phyloP scores from a whole-genome alignment of 495 filamentous ascomycete genomes.

The Talaromyces proteolyticus region DNA sequence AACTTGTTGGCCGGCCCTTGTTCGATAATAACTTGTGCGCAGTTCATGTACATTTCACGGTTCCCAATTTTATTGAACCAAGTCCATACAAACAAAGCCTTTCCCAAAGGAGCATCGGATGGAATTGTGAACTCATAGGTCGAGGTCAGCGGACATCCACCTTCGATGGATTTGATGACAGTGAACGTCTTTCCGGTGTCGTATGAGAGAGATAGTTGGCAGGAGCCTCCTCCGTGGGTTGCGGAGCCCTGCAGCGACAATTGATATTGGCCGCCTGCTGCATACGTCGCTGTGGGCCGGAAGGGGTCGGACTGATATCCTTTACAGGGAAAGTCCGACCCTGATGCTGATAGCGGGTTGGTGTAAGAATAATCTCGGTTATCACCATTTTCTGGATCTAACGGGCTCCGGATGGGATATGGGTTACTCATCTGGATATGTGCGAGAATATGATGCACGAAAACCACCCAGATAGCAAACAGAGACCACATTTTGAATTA shows the following conservation, averaged over 20 bases:
- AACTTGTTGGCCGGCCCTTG: too few relatives aligned
- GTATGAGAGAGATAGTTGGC: conserved; percentile 35
- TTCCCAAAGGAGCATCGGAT: conserved; percentile 45
- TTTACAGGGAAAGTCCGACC: conserved; percentile 68
- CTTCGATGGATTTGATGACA: conserved; percentile 33
- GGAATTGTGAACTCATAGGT: conserved; percentile 62
- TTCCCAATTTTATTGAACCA: conserved; percentile 56
- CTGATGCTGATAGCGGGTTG: conserved; percentile 14
- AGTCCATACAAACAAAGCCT: conserved; percentile 48
- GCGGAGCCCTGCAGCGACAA: conserved; percentile 54
- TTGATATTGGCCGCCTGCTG: conserved; percentile 51
- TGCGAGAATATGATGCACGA: too few relatives aligned
- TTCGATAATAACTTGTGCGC: conserved; percentile 46
- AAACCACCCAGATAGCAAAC: too few relatives aligned
- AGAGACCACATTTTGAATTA: too few relatives aligned
- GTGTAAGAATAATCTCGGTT: conserved; percentile 8
- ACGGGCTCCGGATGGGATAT: conserved; percentile 11
- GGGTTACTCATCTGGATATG: conserved; percentile 13
- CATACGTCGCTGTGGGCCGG: conserved; percentile 8
- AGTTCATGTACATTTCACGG: conserved; percentile 59
- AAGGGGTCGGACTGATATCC: conserved; percentile 30
- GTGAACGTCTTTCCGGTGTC: conserved; percentile 25
- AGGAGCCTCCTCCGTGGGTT: conserved; percentile 34
- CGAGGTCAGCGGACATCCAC: conserved; percentile 31
- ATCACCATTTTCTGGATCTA: conserved; percentile 4